phyloP scores from a whole-genome alignment of 2,329 filamentous ascomycete species.

The Apiospora arundinis region DNA sequence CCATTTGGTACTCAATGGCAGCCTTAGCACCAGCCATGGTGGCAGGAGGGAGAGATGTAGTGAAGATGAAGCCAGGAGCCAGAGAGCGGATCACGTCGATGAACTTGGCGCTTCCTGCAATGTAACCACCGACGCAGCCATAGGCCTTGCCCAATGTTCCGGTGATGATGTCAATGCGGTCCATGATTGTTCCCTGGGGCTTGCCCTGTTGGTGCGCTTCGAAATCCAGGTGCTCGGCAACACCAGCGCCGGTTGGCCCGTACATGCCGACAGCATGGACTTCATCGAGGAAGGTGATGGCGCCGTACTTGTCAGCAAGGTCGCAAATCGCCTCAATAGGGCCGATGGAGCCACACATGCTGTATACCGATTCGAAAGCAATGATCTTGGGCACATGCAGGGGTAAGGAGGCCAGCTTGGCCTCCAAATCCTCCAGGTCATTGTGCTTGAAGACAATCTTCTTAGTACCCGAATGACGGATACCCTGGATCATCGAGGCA shows the following conservation, averaged over 20 bases:
- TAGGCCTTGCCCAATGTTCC: slow-evolving; percentile 97
- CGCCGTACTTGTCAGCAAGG: slow-evolving; percentile 95
- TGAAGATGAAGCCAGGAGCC: slow-evolving; percentile 98
- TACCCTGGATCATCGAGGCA: slow-evolving; percentile 99
- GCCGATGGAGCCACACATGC: slow-evolving; percentile 97
- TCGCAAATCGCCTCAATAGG: slow-evolving; percentile 97
- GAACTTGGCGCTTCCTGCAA: slow-evolving; percentile 84
- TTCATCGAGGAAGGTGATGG: slow-evolving; percentile 96
- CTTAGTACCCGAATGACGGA: slow-evolving; percentile 93
- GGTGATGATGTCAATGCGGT: slow-evolving; percentile 96
- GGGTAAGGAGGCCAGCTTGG: slow-evolving; percentile 87
- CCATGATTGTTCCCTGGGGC: slow-evolving; percentile 85
- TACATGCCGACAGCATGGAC: slow-evolving; percentile 99
- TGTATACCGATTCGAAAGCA: slow-evolving; percentile 98
- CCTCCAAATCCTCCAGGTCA: slow-evolving; percentile 89
- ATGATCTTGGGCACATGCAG: slow-evolving; percentile 93
- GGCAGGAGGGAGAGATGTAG: slow-evolving; percentile 91
- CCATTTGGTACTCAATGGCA: slow-evolving; percentile 93
- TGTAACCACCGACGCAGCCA: slow-evolving; percentile 96
- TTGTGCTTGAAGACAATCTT: slow-evolving; percentile 99
- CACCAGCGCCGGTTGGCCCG: slow-evolving; percentile 91
- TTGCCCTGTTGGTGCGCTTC: slow-evolving; percentile 80
- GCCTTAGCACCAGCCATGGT: slow-evolving; percentile 94
- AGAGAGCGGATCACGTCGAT: slow-evolving; percentile 94
- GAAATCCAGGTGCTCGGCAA: slow-evolving; percentile 96